A percentile compares a stretch with the other conserved stretches of the same genome.
These are phyloP conservation scores for Orbilia blumenaviensis DNA, from an alignment of 2,329 filamentous ascomycete genomes.

Conservation along the genomic window DNA sequence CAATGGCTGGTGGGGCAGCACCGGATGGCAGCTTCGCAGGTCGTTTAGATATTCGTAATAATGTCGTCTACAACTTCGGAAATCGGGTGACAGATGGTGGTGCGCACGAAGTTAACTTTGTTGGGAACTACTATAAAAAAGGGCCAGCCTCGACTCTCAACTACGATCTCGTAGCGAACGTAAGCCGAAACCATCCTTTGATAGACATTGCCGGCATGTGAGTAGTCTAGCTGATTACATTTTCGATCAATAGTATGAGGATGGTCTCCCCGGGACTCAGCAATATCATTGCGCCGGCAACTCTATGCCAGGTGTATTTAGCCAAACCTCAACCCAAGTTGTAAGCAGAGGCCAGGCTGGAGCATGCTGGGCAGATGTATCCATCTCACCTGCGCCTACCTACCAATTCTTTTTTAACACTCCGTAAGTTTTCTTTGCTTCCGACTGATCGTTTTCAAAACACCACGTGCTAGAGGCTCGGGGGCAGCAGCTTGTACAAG, in stretches of 20 bases:
- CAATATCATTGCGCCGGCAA: slow-evolving; percentile 60
- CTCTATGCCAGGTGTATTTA: slow-evolving; percentile 59
- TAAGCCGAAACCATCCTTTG: slow-evolving; percentile 3
- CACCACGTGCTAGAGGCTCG: too few species aligned
- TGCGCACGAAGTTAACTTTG: slow-evolving; percentile 59
- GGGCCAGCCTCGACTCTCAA: slow-evolving; percentile 59
- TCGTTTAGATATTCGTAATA: slow-evolving; percentile 60
- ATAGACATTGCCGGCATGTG: too few species aligned
- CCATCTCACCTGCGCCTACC: slow-evolving; percentile 56
- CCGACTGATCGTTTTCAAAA: too few species aligned
- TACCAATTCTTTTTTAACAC: slow-evolving; percentile 59
- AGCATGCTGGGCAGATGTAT: slow-evolving; percentile 59
- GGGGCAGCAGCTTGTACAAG: too few species aligned
- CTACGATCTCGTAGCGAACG: slow-evolving; percentile 57
- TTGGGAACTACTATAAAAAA: slow-evolving; percentile 60
- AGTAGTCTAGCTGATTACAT: too few species aligned
- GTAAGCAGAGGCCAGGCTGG: slow-evolving; percentile 57
- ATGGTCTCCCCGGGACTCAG: slow-evolving; percentile 59
- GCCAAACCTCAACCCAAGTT: slow-evolving; percentile 58
- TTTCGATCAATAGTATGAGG: slow-evolving; percentile 59
- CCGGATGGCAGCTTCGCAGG: slow-evolving; percentile 59
- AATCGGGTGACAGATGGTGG: slow-evolving; percentile 60
- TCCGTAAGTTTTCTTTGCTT: slow-evolving; percentile 28
- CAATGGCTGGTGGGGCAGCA: slow-evolving; percentile 60
- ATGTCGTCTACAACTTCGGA: slow-evolving; percentile 61